Conservation (phyloP, 768 basidiomycete genomes). For the Boletus speciosus region DNA sequence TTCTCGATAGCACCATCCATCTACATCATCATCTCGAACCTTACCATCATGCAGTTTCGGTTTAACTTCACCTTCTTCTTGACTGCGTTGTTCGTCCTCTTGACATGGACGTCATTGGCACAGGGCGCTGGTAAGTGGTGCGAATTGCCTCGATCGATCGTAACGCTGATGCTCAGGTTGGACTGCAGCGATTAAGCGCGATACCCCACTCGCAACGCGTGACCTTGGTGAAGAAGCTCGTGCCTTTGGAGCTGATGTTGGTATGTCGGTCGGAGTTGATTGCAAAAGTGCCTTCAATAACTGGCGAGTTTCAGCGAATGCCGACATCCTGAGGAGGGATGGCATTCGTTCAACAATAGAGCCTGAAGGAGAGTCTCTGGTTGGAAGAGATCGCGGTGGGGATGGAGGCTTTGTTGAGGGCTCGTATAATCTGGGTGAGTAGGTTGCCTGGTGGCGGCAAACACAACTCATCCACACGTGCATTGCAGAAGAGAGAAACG, state of each 20-base stretch:
- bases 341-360: too few species aligned
- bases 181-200: slow-evolving; percentile 2
- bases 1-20: not conserved
- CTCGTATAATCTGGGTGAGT: slow-evolving; percentile 1
- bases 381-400: not conserved
- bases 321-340: not conserved
- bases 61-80: not conserved
- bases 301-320: not conserved
- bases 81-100: not conserved
- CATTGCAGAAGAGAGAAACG: not conserved
- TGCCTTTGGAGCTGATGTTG: not conserved
- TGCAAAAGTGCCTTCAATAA: not conserved
- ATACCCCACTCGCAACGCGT: not conserved
- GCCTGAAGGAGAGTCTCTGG: not conserved
- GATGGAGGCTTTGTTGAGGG: not conserved
- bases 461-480: not conserved
- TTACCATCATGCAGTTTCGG: not conserved
- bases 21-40: not conserved
- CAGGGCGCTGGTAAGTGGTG: slow-evolving; percentile 7
- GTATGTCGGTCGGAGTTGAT: slow-evolving; percentile 1
- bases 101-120: slow-evolving; percentile 2
- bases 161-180: not conserved
- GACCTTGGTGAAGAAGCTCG: not conserved
- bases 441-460: not conserved
- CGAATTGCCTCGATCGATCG: not conserved